Base-by-base conservation (phyloP, 192 early-diverging fungal genomes). In the Podila epigama region DNA sequence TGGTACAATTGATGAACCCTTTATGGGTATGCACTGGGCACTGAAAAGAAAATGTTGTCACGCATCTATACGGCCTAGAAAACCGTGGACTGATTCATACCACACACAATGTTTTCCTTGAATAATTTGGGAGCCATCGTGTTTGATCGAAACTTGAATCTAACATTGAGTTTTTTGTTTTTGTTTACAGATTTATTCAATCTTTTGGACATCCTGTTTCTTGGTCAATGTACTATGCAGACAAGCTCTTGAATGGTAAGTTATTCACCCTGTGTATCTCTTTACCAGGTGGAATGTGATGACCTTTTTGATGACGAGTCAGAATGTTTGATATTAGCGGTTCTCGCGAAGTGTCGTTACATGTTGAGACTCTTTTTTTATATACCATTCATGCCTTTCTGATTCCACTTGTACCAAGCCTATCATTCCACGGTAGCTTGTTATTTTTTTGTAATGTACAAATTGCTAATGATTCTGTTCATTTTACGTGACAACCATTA, bases 271-370 rank as follows among this genome's bases (percentile, higher is more conserved):
- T 41, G 28, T 9, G 29, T 40, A 18, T 6, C n/a, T 15, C 48
- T n/a, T n/a, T n/a, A n/a, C n/a, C n/a, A 55, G 51, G 44, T 58
- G 51, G 62, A 63, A 86, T 66, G 83, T 86, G 89, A 91, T 90
- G 88, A 89, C 71, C 66, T 66, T 64, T 86, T 89, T 88, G 90
- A 91, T 91, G 90, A 91, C 90, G 90, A 91, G 90, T 91, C 90
- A 77, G 90, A 91, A 86, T 36, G 73, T 77, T 68, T 63, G 59
- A 68, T 54, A 16, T 32, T 56, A 48, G 73, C 73, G 73, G 73
- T 77, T 68, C 68, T 77, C 73, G 73, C 66, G 55, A 61, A 5
- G 79, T 82, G 87, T 90, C 68, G 75, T 89, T 90, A 88, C 79
- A 77, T 91, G 90, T 89, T 83, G 90, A 91, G 66, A 90, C 80